A percentile compares a stretch with the other conserved stretches of the same genome.
phyloP scores from a whole-genome alignment of 1,284 basidiomycete species.

The Pascua sp. region DNA sequence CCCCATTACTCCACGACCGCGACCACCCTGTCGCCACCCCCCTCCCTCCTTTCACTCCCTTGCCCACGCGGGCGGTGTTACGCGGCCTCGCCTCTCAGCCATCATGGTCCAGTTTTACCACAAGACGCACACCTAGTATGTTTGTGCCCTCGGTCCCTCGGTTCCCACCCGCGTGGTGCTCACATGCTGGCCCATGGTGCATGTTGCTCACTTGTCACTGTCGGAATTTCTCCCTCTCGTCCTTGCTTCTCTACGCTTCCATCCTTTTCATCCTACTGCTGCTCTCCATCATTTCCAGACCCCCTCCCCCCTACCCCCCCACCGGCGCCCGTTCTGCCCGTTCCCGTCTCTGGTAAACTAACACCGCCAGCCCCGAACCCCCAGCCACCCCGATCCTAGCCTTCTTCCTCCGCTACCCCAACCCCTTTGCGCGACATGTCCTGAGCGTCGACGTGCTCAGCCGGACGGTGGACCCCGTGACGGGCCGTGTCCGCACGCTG shows the following conservation, averaged over 20 bases:
- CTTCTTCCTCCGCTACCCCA: constrained; percentile 94
- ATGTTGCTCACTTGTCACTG: background rate
- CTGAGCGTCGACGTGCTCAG: constrained; percentile 92
- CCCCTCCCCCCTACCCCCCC: background rate
- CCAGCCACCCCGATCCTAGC: constrained; percentile 79
- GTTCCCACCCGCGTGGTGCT: background rate
- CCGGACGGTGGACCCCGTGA: constrained; percentile 63
- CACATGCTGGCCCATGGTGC: background rate
- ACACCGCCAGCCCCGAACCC: constrained; percentile 37
- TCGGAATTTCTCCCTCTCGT: too few species aligned
- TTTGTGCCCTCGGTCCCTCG: background rate
- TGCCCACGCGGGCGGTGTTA: too few species aligned
- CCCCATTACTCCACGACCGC: background rate
- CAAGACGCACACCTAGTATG: constrained; percentile 34
- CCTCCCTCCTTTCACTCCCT: too few species aligned
- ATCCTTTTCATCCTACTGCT: too few species aligned
- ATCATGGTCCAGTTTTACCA: constrained; percentile 32
- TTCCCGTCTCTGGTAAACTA: background rate
- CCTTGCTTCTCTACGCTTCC: too few species aligned
- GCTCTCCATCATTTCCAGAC: too few species aligned
- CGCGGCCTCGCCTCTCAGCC: background rate
- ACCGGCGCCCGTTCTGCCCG: background rate
- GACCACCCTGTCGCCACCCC: too few species aligned
- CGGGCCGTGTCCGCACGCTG: constrained; percentile 76
- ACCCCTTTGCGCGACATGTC: constrained; percentile 91